Percentiles rank a stretch among this genome's conserved stretches.
Conservation (phyloP, 2,329 filamentous ascomycete species). For the Fusarium gaditjirri region DNA sequence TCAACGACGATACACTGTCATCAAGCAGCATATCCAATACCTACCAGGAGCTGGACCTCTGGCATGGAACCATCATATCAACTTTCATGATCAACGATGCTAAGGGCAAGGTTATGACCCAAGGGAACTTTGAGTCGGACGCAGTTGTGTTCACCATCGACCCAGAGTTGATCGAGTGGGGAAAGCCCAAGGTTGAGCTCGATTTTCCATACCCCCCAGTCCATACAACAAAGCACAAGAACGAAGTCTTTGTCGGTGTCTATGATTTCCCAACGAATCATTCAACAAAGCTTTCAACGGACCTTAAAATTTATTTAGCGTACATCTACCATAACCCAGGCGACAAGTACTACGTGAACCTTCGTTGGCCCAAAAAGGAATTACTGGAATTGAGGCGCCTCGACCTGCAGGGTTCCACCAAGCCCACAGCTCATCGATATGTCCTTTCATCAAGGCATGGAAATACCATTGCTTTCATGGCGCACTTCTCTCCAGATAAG, state of each 20-base stretch:
- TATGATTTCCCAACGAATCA: slow-evolving; percentile 54
- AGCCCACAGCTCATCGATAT: slow-evolving; percentile 48
- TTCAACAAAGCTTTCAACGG: slow-evolving; percentile 45
- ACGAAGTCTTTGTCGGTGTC: slow-evolving; percentile 55
- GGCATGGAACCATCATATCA: slow-evolving; percentile 48
- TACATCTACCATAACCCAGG: slow-evolving; percentile 53
- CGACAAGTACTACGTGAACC: slow-evolving; percentile 53
- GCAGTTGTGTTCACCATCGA: slow-evolving; percentile 51
- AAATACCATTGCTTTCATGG: slow-evolving; percentile 46
- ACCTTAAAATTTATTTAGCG: slow-evolving; percentile 27
- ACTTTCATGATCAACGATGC: slow-evolving; percentile 48
- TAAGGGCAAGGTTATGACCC: slow-evolving; percentile 50
- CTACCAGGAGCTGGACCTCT: slow-evolving; percentile 42
- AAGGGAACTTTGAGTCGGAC: slow-evolving; percentile 53
- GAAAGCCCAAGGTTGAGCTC: slow-evolving; percentile 51
- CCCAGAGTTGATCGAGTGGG: slow-evolving; percentile 48
- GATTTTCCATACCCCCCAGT: slow-evolving; percentile 57
- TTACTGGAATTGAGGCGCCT: slow-evolving; percentile 32
- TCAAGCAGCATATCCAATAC: slow-evolving; percentile 44
- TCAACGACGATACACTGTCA: slow-evolving; percentile 46
- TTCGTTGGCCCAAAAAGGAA: slow-evolving; percentile 46
- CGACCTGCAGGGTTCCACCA: slow-evolving; percentile 40
- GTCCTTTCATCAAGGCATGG: slow-evolving; percentile 37
- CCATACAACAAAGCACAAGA: slow-evolving; percentile 55
- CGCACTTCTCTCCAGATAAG: slow-evolving; percentile 48